Base-by-base conservation (phyloP, 352 stramenopile genomes). In the Ophiocytium majus region DNA sequence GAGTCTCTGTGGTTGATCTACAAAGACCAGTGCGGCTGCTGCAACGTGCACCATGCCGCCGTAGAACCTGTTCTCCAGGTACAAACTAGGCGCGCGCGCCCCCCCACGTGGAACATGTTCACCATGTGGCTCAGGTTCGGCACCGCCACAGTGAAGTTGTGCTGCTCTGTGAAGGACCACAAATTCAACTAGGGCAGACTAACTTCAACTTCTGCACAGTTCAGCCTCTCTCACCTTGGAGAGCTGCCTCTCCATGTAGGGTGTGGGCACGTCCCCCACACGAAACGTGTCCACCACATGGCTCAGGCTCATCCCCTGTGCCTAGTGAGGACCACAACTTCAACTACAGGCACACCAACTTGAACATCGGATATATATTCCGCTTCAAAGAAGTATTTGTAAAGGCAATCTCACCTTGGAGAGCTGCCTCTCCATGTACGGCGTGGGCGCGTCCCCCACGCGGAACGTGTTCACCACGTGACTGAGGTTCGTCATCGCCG, bases 381-480 rank as follows among this genome's bases (percentile, higher is more conserved):
- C 19, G 9, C 10, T 36, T 50, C 0, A 82, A 79, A 19, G 36
- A 9, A 79, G 64, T 10, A 71, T 10, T 63, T 33, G 5, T 50
- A 84, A 19, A 36, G 74, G 36, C 23, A 82, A 82, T 23, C 79
- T 82, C 23, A 80, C 33, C 19, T 80, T 31, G 14, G 74, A 66
- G 19, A 86, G 74, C 83, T 85, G 81, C 28, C 28, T 79, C 34
- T 79, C 33, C 34, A 82, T 82, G 50, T 74, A 82, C 0, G 76
- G 1, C 10, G 83, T 71, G 1, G 71, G 81, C 28, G 43, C 64
- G 34, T 87, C 80, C 0, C 97, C 97, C 90, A 99, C 99, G 88
- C 93, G 98, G 32, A 99, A 90, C 89, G 98, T 95, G 89, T 98
- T 95, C 34, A 99, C 95, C 49, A 95, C 92, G 91, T 99, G 96